phyloP scores from a whole-genome alignment of 2,329 filamentous ascomycete genomes.

The Fusarium oligoseptatum region DNA sequence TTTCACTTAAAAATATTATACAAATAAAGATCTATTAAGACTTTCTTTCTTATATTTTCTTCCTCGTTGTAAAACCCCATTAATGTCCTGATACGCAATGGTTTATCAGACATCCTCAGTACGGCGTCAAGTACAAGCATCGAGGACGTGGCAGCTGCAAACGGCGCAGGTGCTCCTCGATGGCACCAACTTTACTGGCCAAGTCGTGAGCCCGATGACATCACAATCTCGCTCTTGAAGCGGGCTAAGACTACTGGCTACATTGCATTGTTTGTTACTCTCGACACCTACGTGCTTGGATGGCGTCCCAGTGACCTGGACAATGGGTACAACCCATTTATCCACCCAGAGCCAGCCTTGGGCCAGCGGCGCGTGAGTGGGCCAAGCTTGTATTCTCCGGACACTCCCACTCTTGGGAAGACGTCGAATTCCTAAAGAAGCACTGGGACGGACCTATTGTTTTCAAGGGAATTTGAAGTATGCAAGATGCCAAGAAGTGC shows the following conservation, averaged over 20 bases:
- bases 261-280: neutral
- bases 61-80: too few relatives aligned
- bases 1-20: too few relatives aligned
- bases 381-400: constrained; percentile 34
- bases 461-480: constrained; percentile 29
- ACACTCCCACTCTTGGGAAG: constrained; percentile 30
- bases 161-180: neutral
- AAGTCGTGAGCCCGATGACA: constrained; percentile 25
- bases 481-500: constrained; percentile 23
- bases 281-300: constrained; percentile 1
- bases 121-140: constrained; percentile 33
- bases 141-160: constrained; percentile 26
- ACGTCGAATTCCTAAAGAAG: constrained; percentile 27
- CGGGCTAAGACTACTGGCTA: constrained; percentile 8
- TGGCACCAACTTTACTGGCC: constrained; percentile 38
- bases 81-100: too few relatives aligned
- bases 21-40: neutral
- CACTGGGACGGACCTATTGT: constrained; percentile 31
- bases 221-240: constrained; percentile 21
- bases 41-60: too few relatives aligned
- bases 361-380: constrained; percentile 28
- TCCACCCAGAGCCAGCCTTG: constrained; percentile 30
- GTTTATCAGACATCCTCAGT: neutral
- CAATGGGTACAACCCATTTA: constrained; percentile 35
- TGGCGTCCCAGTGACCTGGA: constrained; percentile 12